A percentile compares a stretch with the other conserved stretches of the same genome.
Conservation (phyloP, 306 rosid species). For the Quercus bicolor region DNA sequence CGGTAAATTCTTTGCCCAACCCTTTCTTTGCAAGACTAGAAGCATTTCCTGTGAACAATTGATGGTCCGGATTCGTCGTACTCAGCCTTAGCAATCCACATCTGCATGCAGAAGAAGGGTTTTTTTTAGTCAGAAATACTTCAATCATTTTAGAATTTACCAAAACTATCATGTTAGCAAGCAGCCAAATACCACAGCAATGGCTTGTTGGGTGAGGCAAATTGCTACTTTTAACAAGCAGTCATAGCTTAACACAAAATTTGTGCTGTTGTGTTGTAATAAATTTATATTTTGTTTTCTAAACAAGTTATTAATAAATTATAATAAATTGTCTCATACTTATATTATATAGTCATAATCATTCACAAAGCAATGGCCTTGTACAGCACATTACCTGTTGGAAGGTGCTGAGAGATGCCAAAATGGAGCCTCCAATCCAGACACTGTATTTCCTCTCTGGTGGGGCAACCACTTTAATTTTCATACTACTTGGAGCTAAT, state of each 20-base stretch:
- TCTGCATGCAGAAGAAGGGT: constrained; percentile 41
- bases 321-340: background rate
- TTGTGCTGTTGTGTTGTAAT: background rate
- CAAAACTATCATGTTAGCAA: background rate
- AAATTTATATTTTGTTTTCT: background rate
- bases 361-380: background rate
- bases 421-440: too few relatives aligned
- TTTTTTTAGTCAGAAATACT: constrained; percentile 7
- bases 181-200: background rate
- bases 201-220: background rate
- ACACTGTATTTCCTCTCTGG: too few relatives aligned
- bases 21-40: constrained; percentile 48
- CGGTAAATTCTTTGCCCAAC: constrained; percentile 38
- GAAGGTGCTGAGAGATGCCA: constrained; percentile 49
- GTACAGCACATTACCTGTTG: constrained; percentile 67
- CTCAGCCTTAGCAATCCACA: constrained; percentile 46
- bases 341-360: background rate
- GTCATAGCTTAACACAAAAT: background rate
- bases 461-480: too few relatives aligned
- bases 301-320: background rate
- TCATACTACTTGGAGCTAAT: constrained; percentile 63
- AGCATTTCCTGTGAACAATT: constrained; percentile 97
- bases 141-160: background rate
- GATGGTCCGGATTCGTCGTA: constrained; percentile 95
- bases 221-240: background rate